phyloP scores from a whole-genome alignment of 331 rosid genomes.

The Prunus yedoensis region DNA sequence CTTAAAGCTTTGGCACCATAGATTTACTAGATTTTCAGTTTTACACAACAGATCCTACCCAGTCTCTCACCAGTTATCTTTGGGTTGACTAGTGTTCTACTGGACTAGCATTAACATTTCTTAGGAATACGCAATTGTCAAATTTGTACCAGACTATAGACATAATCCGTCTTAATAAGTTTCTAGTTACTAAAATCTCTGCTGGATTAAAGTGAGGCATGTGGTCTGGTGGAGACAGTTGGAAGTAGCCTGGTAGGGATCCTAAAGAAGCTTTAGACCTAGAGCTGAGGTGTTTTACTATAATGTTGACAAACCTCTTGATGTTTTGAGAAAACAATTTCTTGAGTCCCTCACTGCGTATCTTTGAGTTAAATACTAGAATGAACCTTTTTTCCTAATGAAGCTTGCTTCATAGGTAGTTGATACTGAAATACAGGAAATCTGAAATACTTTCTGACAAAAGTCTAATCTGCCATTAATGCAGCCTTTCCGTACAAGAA shows the following conservation, averaged over 20 bases:
- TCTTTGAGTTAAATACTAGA: not conserved
- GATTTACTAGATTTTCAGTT: no score
- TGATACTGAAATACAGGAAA: not conserved
- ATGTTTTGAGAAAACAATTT: no score
- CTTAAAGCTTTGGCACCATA: no score
- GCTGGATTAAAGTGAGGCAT: no score
- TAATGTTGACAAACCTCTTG: no score
- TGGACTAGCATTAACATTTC: not conserved
- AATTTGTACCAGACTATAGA: not conserved
- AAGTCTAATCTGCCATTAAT: constrained; percentile 25
- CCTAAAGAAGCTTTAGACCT: no score
- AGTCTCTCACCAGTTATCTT: not conserved
- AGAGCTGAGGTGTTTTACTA: no score
- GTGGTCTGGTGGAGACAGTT: no score
- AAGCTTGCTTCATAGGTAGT: not conserved
- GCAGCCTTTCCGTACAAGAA: constrained; percentile 94
- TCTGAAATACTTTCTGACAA: constrained; percentile 1
- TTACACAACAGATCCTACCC: not conserved
- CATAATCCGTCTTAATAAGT: not conserved
- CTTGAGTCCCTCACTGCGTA: not conserved
- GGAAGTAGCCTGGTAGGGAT: no score
- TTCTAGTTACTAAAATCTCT: no score
- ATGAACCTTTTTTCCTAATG: not conserved
- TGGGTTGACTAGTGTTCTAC: not conserved
- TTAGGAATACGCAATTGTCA: not conserved